These are phyloP conservation scores for Rhodotorula sp. DNA, from an alignment of 1,284 basidiomycete species.

Conservation along the genomic window DNA sequence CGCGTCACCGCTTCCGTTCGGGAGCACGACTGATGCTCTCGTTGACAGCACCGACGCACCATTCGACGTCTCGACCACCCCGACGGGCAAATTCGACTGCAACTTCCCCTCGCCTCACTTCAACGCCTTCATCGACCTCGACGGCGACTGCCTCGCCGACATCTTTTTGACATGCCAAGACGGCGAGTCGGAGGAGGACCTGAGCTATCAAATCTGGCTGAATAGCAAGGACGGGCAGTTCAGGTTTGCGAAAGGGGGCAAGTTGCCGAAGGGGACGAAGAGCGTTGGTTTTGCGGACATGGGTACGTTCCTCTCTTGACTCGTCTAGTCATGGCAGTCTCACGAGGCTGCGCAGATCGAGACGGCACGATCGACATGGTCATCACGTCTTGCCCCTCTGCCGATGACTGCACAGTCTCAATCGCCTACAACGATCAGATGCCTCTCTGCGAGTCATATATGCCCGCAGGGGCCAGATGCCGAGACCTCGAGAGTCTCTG, in stretches of 20 bases:
- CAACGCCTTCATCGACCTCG: conserved; percentile 90
- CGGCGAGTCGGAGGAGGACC: conserved; percentile 39
- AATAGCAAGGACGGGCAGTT: conserved; percentile 78
- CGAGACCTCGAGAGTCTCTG: conserved; percentile 78
- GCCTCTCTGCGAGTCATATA: conserved; percentile 62
- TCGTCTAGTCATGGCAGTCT: background rate
- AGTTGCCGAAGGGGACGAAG: conserved; percentile 74
- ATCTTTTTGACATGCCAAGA: conserved; percentile 85
- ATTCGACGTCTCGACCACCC: conserved; percentile 53
- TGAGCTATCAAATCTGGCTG: conserved; percentile 84
- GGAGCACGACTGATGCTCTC: background rate
- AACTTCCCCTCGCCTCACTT: conserved; percentile 81
- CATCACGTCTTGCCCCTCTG: conserved; percentile 74
- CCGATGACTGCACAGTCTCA: conserved; percentile 78
- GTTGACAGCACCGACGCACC: conserved; percentile 58
- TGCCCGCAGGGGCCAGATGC: conserved; percentile 54
- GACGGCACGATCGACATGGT: conserved; percentile 96
- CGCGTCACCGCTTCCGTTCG: background rate
- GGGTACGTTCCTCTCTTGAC: conserved; percentile 56
- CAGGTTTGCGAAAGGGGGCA: conserved; percentile 63
- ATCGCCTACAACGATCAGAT: conserved; percentile 93
- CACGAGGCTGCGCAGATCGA: conserved; percentile 60
- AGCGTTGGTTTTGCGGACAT: conserved; percentile 88
- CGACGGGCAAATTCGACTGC: conserved; percentile 54
- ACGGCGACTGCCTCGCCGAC: conserved; percentile 96